phyloP scores from a whole-genome alignment of 768 basidiomycete genomes.

The Boletus tomentosulus region DNA sequence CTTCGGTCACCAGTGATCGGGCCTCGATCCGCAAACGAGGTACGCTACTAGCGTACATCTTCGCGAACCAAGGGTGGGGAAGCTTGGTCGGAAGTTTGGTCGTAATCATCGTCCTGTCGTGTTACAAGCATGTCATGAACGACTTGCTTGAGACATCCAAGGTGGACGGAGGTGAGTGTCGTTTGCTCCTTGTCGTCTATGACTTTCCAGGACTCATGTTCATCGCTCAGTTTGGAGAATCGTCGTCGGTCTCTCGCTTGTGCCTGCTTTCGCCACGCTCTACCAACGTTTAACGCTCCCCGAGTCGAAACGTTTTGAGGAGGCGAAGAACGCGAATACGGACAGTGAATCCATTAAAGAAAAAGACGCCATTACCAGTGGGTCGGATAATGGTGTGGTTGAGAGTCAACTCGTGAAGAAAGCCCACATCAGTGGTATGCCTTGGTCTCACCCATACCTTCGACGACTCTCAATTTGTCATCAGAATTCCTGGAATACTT shows the following conservation, averaged over 20 bases:
- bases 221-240: conserved; percentile 62
- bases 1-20: conserved; percentile 63
- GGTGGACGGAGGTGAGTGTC: conserved; percentile 60
- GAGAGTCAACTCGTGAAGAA: conserved; percentile 36
- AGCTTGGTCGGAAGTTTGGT: conserved; percentile 58
- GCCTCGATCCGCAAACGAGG: conserved; percentile 63
- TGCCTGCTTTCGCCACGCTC: conserved; percentile 71
- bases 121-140: conserved; percentile 63
- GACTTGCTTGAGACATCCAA: conserved; percentile 53
- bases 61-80: conserved; percentile 78
- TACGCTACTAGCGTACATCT: conserved; percentile 72
- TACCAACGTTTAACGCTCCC: conserved; percentile 74
- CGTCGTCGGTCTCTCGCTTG: conserved; percentile 64
- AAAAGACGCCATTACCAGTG: conserved; percentile 19
- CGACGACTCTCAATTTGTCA: neutral
- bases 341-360: conserved; percentile 33
- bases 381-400: neutral
- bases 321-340: conserved; percentile 32
- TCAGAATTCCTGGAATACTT: conserved; percentile 65
- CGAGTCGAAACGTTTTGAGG: conserved; percentile 56
- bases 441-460: neutral
- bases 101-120: conserved; percentile 59
- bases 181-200: neutral
- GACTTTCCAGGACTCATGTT: neutral
- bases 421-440: conserved; percentile 49